Evolutionary conservation across 179 eudicot genomes (phyloP).

Genomic region (Nepenthes alata): DNA sequence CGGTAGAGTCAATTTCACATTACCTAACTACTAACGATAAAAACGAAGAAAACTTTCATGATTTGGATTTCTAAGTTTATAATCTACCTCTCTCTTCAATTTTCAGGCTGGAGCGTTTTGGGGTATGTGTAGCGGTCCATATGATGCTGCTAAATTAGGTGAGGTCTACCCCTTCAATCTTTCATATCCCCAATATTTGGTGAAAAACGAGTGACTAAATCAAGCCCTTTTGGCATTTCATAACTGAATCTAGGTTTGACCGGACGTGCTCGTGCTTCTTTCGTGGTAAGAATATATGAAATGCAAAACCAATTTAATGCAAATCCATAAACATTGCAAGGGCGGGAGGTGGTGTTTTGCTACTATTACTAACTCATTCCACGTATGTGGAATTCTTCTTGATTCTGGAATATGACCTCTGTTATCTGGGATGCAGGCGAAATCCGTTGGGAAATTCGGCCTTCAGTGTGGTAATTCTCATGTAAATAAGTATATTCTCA

Average conservation of each 20-base stretch:
- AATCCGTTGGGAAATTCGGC: conserved; percentile 40
- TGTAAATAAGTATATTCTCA: not conserved
- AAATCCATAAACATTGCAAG: not conserved
- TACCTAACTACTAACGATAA: too few relatives aligned
- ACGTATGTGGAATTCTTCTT: not conserved
- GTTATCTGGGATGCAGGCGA: conserved; percentile 41
- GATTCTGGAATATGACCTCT: conserved; percentile 9
- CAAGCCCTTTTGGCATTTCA: not conserved
- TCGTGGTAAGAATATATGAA: conserved; percentile 35
- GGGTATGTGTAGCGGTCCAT: conserved; percentile 64
- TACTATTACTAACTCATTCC: not conserved
- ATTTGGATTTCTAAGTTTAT: not conserved
- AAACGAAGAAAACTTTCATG: not conserved
- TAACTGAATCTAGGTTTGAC: conserved; percentile 30
- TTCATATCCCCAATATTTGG: not conserved
- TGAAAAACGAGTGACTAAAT: not conserved
- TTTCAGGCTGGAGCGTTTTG: conserved; percentile 68
- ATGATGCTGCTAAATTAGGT: conserved; percentile 59
- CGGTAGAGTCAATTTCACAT: conserved; percentile 23
- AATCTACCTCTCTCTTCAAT: not conserved
- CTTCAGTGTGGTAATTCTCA: conserved; percentile 38
- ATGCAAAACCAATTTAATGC: not conserved
- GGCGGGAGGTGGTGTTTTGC: too few relatives aligned
- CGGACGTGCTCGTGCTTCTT: conserved; percentile 51
- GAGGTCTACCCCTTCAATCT: not conserved